Evolutionary conservation across 257 asterid genomes (phyloP), one percentile per base, ranked within the genome.

Genomic region (Linderniella brevidens): DNA sequence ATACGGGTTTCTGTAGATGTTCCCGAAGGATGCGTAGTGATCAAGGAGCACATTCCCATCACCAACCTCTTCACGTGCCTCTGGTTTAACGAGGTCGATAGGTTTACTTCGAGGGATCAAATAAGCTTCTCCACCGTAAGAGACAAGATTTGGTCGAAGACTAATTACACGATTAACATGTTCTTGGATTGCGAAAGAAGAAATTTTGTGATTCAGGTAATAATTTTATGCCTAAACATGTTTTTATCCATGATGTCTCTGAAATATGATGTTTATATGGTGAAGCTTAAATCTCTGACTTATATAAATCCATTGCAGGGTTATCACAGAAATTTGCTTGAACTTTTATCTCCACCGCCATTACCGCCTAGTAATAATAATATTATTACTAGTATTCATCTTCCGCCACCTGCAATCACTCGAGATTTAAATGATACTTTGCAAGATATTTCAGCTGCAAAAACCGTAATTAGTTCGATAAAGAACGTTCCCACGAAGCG

Each of bases 41-140:
- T 87, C 52, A 74, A 67, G 70, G 97, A 87, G 64, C 97, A 87
- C 59, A 60, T 73, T 56, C 97, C 95, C 9, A 75, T 87, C 63
- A 59, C 93, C 60, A 75, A 82, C 58, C 92, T 87, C 59, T 87
- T 82, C 64, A 82, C 95, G 16, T 87, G 97, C 56, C 92, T 82
- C 36, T 83, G 97, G 97, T 87, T 83, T 59, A 82, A 80, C 40
- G 95, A 87, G 64, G 95, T 87, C 14, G 95, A 87, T 53, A 92
- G 97, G 11, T 87, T 82, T 51, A 87, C 95, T 1, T 77, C 97
- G 53, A 73, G 95, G 67, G 97, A 87, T 61, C 97, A 87, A 71
- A 74, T 87, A 40, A 87, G 97, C 56, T 87, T 87, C 57, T 78
- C 97, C 44, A 82, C 82, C 3, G 97, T 79, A 25, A 71, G 97